Evolutionary conservation across 345 rosid genomes (phyloP), one percentile per base, ranked within the genome.

Genomic region (Hypericum androsaemum): DNA sequence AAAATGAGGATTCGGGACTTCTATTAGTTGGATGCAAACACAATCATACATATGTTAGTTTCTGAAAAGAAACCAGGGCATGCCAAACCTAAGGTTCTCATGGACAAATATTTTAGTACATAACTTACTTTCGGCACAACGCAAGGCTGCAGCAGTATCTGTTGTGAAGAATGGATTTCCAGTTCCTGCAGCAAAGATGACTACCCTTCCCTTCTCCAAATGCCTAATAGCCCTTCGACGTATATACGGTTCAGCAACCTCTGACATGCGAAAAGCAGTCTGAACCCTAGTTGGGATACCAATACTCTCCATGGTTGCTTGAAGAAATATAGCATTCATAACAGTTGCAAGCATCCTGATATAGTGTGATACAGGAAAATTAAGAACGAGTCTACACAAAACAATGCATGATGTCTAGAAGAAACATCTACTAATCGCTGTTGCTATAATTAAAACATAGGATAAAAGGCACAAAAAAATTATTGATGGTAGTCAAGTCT

Each of bases 131-230:
- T 92, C 96, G 6, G 96, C 98, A 78, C 98, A 87, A 7, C 95
- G 88, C 56, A 92, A 80, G 67, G 95, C 94, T 43, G 98, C 89
- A 47, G 95, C 98, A 38, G 96, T 92, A 43, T 92, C 89, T 0
- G 98, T 92, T 42, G 98, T 84, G 86, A 87, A 92, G 74, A 92
- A 87, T 0, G 96, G 98, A 59, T 92, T 92, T 47, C 95, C 96
- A 54, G 89, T 92, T 75, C 95, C 95, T 7, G 96, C 96, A 36
- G 94, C 96, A 66, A 92, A 92, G 61, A 92, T 87, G n/a, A 92
- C 95, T 47, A 87, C 95, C 61, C 98, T 82, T 52, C 98, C 96
- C 69, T 90, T 90, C 67, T 87, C 96, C 67, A 90, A 64, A 78
- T 90, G 98, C 69, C 96, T 72, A 10, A 84, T 79, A 7, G 94